These are phyloP conservation scores for Trifolium dubium DNA, from an alignment of 306 rosid genomes.

Conservation along the genomic window DNA sequence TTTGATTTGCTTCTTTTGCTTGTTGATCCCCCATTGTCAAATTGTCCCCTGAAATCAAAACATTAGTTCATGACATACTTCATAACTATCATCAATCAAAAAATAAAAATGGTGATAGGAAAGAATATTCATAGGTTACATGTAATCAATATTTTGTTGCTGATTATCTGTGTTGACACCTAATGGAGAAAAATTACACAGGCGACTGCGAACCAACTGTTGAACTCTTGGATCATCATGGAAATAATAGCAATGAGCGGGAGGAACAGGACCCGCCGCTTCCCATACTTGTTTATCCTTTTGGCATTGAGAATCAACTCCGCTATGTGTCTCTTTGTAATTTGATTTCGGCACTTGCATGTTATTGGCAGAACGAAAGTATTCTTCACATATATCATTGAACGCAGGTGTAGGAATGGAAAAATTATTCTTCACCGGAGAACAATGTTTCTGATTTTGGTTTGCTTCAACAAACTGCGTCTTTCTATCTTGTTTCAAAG, in stretches of 20 bases:
- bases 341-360: constrained; percentile 40
- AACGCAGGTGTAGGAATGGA: constrained; percentile 80
- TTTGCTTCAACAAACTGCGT: constrained; percentile 10
- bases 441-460: constrained; percentile 58
- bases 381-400: constrained; percentile 74
- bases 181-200: constrained; percentile 65
- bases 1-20: constrained; percentile 51
- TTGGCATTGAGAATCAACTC: constrained; percentile 41
- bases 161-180: constrained; percentile 59
- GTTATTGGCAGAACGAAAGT: constrained; percentile 53
- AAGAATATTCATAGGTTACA: constrained; percentile 46
- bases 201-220: constrained; percentile 63
- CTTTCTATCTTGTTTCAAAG: constrained; percentile 41
- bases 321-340: constrained; percentile 22
- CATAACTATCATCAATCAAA: constrained; percentile 10
- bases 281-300: constrained; percentile 51
- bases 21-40: constrained; percentile 58
- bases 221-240: constrained; percentile 70
- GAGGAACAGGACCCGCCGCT: constrained; percentile 53
- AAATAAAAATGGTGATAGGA: constrained; percentile 15
- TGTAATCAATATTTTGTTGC: constrained; percentile 74
- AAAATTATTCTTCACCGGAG: constrained; percentile 54
- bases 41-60: constrained; percentile 79
- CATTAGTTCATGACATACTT: neutral
- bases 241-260: constrained; percentile 76